Evolutionary conservation across 2,329 filamentous ascomycete species (phyloP).

Genomic region (Epichloe gansuensis): DNA sequence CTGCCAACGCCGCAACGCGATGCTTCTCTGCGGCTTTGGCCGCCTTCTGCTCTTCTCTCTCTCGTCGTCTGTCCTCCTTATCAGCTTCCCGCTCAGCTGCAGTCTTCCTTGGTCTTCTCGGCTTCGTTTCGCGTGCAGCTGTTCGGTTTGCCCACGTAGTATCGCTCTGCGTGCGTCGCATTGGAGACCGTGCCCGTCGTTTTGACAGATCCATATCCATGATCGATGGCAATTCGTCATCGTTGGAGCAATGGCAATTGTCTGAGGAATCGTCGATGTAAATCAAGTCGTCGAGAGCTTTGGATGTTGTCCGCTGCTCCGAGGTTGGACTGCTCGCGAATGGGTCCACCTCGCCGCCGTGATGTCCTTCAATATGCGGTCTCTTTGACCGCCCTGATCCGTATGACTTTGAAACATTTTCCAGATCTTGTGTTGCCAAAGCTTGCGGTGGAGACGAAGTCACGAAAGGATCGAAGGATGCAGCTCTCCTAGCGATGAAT

Average conservation of each 20-base stretch:
- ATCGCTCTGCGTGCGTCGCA: conserved; percentile 22
- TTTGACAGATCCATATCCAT: conserved; percentile 24
- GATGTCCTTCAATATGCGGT: too few species aligned
- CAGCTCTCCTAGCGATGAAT: conserved; percentile 1
- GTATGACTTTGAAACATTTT: not conserved
- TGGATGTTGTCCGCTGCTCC: not conserved
- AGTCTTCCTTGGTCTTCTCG: conserved; percentile 28
- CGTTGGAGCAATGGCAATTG: conserved; percentile 23
- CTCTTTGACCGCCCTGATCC: not conserved
- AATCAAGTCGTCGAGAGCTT: conserved; percentile 15
- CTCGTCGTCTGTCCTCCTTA: conserved; percentile 41
- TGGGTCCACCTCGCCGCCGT: not conserved
- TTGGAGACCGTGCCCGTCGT: conserved; percentile 10
- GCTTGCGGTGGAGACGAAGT: conserved; percentile 6
- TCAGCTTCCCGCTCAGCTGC: conserved; percentile 23
- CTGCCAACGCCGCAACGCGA: conserved; percentile 51
- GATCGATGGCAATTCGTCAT: conserved; percentile 40
- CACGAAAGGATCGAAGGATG: conserved; percentile 9
- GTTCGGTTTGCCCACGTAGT: conserved; percentile 13
- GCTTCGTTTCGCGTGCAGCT: conserved; percentile 29
- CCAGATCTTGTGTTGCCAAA: not conserved
- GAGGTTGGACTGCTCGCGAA: not conserved
- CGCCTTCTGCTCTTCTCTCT: conserved; percentile 48
- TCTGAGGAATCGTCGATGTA: conserved; percentile 24
- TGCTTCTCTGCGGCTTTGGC: conserved; percentile 52